phyloP scores from a whole-genome alignment of 2,329 filamentous ascomycete genomes.

The Didymella keratinophila region DNA sequence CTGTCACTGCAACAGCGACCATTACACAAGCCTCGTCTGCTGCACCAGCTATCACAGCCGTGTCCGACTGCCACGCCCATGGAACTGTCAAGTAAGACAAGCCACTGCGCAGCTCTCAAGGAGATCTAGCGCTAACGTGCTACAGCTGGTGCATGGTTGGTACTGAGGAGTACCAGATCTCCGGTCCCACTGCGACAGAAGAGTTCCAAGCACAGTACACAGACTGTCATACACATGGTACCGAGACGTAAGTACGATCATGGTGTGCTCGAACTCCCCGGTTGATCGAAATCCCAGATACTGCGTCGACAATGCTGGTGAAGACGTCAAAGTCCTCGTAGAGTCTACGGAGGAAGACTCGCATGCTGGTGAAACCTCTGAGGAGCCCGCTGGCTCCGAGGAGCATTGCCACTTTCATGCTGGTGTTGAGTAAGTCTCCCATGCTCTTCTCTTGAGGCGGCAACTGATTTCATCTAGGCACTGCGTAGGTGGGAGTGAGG shows the following conservation, averaged over 20 bases:
- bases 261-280: too few relatives aligned
- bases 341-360: conserved; percentile 42
- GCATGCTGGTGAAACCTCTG: conserved; percentile 25
- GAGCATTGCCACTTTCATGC: conserved; percentile 74
- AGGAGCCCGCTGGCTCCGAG: conserved; percentile 29
- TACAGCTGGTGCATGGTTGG: conserved; percentile 56
- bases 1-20: conserved; percentile 15
- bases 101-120: not conserved
- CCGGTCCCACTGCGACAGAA: conserved; percentile 63
- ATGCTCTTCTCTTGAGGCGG: too few relatives aligned
- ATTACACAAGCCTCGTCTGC: conserved; percentile 23
- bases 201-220: conserved; percentile 68
- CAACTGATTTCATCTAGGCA: conserved; percentile 56
- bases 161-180: conserved; percentile 54
- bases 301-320: conserved; percentile 67
- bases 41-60: conserved; percentile 51
- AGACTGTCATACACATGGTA: conserved; percentile 69
- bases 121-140: conserved; percentile 20
- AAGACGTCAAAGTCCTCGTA: conserved; percentile 66
- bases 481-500: conserved; percentile 62
- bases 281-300: conserved; percentile 56
- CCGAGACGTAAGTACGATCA: conserved; percentile 59
- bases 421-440: conserved; percentile 70
- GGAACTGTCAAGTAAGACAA: conserved; percentile 53
- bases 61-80: conserved; percentile 64